Percentiles rank a stretch among this genome's conserved stretches.
Evolutionary conservation across 371 early-diverging fungal genomes (phyloP).

Genomic region (Lichtheimia ornata): DNA sequence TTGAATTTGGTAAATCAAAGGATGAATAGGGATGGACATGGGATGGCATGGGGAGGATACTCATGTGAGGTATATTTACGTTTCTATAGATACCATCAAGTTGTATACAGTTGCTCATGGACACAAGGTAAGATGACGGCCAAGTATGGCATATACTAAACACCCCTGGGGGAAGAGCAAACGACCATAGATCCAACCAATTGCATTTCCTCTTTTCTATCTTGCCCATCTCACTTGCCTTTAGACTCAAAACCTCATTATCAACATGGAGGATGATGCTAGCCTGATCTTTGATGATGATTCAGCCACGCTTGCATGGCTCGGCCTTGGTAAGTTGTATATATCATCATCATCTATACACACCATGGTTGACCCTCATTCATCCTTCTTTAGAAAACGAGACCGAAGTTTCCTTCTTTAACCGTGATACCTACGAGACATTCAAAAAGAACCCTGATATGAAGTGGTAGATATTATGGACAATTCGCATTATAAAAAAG

Average conservation of each 20-base stretch:
- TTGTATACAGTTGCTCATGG: conserved; percentile 87
- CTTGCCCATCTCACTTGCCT: background rate
- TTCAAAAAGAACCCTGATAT: conserved; percentile 81
- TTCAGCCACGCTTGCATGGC: conserved; percentile 56
- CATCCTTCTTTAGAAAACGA: conserved; percentile 65
- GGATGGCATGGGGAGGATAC: too few relatives aligned
- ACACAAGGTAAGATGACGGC: conserved; percentile 62
- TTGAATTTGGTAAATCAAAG: conserved; percentile 51
- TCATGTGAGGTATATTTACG: too few relatives aligned
- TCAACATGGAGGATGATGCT: conserved; percentile 83
- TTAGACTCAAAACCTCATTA: conserved; percentile 77
- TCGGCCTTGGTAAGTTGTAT: conserved; percentile 61
- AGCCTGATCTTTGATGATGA: conserved; percentile 66
- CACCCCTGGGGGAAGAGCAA: too few relatives aligned
- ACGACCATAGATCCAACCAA: too few relatives aligned
- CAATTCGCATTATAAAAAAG: too few relatives aligned
- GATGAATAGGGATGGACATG: background rate
- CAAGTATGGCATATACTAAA: too few relatives aligned
- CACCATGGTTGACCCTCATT: too few relatives aligned
- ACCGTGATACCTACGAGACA: conserved; percentile 66
- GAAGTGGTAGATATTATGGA: conserved; percentile 60
- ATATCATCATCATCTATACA: too few relatives aligned
- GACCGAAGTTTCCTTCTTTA: conserved; percentile 85
- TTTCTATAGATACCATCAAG: conserved; percentile 74
- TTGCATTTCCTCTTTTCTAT: too few relatives aligned